A percentile compares a stretch with the other conserved stretches of the same genome.
Evolutionary conservation across 768 basidiomycete species (phyloP).

Genomic region (Ephemerocybe angulata): DNA sequence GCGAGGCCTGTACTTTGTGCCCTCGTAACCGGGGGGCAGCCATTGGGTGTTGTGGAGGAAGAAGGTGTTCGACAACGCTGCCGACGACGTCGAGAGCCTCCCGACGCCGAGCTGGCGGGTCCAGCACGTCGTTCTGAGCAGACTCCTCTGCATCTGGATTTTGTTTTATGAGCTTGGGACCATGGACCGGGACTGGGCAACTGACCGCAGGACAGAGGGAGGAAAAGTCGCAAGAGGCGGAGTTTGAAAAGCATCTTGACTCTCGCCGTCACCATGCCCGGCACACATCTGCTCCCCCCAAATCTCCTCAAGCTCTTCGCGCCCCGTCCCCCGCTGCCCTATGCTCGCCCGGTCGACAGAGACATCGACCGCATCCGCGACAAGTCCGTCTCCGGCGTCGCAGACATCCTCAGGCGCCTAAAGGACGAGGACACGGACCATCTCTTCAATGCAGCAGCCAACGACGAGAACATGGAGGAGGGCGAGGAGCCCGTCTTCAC

Average conservation of each 20-base stretch:
- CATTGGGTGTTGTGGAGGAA: slow-evolving; percentile 64
- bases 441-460: slow-evolving; percentile 50
- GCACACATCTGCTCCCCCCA: slow-evolving; percentile 88
- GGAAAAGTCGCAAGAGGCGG: slow-evolving; percentile 2
- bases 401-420: slow-evolving; percentile 62
- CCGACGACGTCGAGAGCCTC: slow-evolving; percentile 5
- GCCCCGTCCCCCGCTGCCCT: slow-evolving; percentile 87
- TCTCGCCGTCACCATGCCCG: slow-evolving; percentile 40
- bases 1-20: slow-evolving; percentile 7
- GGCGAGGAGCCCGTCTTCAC: slow-evolving; percentile 81
- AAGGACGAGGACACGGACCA: slow-evolving; percentile 74
- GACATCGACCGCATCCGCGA: slow-evolving; percentile 71
- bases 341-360: slow-evolving; percentile 77
- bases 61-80: slow-evolving; percentile 46
- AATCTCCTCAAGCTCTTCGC: slow-evolving; percentile 97
- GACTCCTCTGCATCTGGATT: slow-evolving; percentile 6
- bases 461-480: slow-evolving; percentile 69
- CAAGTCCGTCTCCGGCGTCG: slow-evolving; percentile 79
- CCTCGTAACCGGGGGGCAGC: slow-evolving; percentile 23
- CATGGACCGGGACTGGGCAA: no score
- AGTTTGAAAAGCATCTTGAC: slow-evolving; percentile 1
- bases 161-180: no score
- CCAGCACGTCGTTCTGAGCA: slow-evolving; percentile 2
- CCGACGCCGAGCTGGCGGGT: neutral
- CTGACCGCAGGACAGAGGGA: no score